These are phyloP conservation scores for Hyphopichia buzzinii DNA, from an alignment of 1,139 yeast genomes.

Conservation along the genomic window DNA sequence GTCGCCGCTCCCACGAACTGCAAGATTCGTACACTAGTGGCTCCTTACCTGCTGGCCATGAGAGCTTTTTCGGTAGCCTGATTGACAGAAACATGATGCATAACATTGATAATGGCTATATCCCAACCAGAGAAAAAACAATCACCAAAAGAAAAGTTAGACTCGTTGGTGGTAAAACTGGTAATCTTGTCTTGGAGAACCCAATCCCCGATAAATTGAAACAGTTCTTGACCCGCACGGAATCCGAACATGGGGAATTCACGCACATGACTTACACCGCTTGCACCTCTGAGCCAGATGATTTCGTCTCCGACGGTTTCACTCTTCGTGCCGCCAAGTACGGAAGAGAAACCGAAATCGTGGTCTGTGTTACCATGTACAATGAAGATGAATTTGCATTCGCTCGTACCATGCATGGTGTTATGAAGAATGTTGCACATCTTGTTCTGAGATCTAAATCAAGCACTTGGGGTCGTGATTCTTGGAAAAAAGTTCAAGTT, in stretches of 20 bases:
- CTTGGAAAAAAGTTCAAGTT: slow-evolving; percentile 95
- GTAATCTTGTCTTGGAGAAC: slow-evolving; percentile 84
- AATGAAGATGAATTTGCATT: slow-evolving; percentile 87
- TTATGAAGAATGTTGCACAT: slow-evolving; percentile 88
- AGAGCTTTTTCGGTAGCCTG: slow-evolving; percentile 41
- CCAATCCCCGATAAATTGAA: slow-evolving; percentile 87
- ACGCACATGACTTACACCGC: slow-evolving; percentile 95
- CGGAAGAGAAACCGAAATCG: slow-evolving; percentile 86
- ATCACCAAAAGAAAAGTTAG: slow-evolving; percentile 53
- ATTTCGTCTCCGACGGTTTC: slow-evolving; percentile 77
- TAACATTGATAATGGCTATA: slow-evolving; percentile 37
- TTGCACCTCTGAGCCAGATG: slow-evolving; percentile 86
- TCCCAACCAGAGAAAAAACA: slow-evolving; percentile 37
- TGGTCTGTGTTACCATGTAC: slow-evolving; percentile 91
- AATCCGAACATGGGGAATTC: slow-evolving; percentile 78
- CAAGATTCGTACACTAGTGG: slow-evolving; percentile 36
- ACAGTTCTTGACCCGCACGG: slow-evolving; percentile 75
- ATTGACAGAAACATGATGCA: slow-evolving; percentile 48
- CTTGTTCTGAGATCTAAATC: slow-evolving; percentile 77
- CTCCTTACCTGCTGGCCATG: slow-evolving; percentile 24
- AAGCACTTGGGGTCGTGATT: slow-evolving; percentile 89
- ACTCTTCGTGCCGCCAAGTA: slow-evolving; percentile 79
- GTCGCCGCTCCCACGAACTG: neutral
- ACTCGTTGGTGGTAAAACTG: slow-evolving; percentile 58
- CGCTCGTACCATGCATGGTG: slow-evolving; percentile 90